A percentile compares a stretch with the other conserved stretches of the same genome.
These are phyloP conservation scores for Talaromyces adpressus DNA, from an alignment of 495 filamentous ascomycete species.

Conservation along the genomic window DNA sequence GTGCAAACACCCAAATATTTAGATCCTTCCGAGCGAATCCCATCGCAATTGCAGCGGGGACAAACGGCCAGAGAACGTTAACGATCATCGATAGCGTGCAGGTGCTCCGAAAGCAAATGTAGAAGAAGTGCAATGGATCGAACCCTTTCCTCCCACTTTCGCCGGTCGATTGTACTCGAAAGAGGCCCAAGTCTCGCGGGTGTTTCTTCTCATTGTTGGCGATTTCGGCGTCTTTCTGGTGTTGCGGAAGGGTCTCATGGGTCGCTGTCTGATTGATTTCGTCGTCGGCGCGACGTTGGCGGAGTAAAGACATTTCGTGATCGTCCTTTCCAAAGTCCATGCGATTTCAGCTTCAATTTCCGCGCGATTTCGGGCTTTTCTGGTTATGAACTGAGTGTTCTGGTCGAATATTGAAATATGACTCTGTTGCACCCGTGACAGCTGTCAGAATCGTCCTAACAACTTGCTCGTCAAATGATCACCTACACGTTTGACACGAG, in stretches of 20 bases:
- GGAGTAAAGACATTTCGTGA: conserved; percentile 1
- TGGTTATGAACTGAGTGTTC: background rate
- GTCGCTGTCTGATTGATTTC: background rate
- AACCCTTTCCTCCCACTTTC: conserved; percentile 59
- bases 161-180: conserved; percentile 51
- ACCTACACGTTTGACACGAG: background rate
- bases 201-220: background rate
- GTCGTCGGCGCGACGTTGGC: conserved; percentile 3
- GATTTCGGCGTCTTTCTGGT: background rate
- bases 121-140: conserved; percentile 52
- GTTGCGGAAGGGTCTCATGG: background rate
- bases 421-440: background rate
- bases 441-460: background rate
- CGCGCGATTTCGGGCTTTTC: background rate
- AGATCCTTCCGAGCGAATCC: conserved; percentile 55
- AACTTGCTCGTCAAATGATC: background rate
- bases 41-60: conserved; percentile 59
- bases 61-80: conserved; percentile 71
- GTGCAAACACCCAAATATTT: conserved; percentile 58
- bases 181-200: conserved; percentile 1
- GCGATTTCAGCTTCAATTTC: background rate
- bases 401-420: background rate
- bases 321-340: background rate
- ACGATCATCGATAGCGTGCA: conserved; percentile 48
- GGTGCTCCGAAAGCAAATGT: conserved; percentile 53